Evolutionary conservation across 345 rosid genomes (phyloP).

Genomic region (Noccaea bulbosa): DNA sequence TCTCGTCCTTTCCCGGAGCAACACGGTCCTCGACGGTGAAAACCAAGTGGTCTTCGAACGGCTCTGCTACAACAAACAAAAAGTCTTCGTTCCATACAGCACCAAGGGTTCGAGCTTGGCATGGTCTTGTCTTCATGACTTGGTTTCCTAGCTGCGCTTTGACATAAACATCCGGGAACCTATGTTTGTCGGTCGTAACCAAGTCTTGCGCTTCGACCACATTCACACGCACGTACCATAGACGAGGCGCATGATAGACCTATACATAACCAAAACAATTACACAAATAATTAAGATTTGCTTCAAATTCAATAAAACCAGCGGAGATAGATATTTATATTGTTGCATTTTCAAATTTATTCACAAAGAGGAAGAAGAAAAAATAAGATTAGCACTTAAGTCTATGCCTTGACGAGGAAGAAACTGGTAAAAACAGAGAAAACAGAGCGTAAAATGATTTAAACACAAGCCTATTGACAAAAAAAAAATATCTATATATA

Average conservation of each 20-base stretch:
- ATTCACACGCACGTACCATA: conserved; percentile 95
- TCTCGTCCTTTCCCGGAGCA: conserved; percentile 87
- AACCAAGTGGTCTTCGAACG: conserved; percentile 84
- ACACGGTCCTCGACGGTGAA: conserved; percentile 85
- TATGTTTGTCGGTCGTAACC: conserved; percentile 68
- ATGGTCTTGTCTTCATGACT: conserved; percentile 71
- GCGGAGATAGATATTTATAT: neutral
- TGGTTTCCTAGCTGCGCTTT: conserved; percentile 82
- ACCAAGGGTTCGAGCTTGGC: conserved; percentile 73
- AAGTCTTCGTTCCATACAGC: conserved; percentile 98
- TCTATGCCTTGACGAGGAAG: conserved; percentile 2
- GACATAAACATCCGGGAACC: conserved; percentile 88
- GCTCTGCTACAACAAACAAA: conserved; percentile 87
- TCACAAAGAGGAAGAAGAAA: neutral
- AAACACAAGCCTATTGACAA: too few relatives aligned
- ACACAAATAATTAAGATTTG: neutral
- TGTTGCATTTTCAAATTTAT: neutral
- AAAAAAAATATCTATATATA: too few relatives aligned
- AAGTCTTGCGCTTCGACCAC: conserved; percentile 93
- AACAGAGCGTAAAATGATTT: neutral
- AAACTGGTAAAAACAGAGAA: conserved; percentile 8
- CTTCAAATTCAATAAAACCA: neutral
- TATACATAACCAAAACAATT: conserved; percentile 14
- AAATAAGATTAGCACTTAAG: neutral
- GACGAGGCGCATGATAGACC: conserved; percentile 83